Evolutionary conservation across 2,329 filamentous ascomycete genomes (phyloP), one percentile per base, ranked within the genome.

Genomic region (Aspergillus sclerotialis): DNA sequence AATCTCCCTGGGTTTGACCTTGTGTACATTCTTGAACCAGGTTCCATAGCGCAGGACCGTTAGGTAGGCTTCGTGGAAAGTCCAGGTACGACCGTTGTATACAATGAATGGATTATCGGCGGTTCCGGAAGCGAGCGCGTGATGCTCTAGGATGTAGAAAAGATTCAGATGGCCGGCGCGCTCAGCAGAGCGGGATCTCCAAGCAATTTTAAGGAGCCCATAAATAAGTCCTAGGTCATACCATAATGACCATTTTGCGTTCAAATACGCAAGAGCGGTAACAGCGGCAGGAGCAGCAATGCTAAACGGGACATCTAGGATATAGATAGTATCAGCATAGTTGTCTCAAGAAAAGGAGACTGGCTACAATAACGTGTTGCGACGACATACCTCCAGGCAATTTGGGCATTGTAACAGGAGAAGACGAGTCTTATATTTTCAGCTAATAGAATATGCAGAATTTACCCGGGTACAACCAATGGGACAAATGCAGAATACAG

Each of bases 1-100:
- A 21, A 94, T 77, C 33, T 93, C 84, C 28, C 75, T 76, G 16
- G 78, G 74, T 46, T 79, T 72, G 30, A 94, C 68, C 18, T 70
- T 69, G 33, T 80, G 72, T 7, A 64, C 70, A 2, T 72, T 70
- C 56, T 79, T 80, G 35, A 94, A 64, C 82, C 84, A 94, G 34
- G 74, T 69, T 17, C 84, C 86, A 52, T 89, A 85, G 39, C 78
- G 78, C 27, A 93, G 65, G 2, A 75, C 74, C 7, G 64, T 72
- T 35, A 86, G 73, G 59, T 94, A 92, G 2, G 75, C 70, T 49
- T 92, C 70, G n/a, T 75, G 76, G 56, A 84, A 94, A 1, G 83
- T 86, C 70, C 81, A 86, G 26, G 64, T 67, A 34, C 65, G 69
- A 40, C 82, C 81, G 46, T 85, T 72, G 50, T 82, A 89, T 32